phyloP scores from a whole-genome alignment of 2,329 filamentous ascomycete species.

The Moelleriella libera region DNA sequence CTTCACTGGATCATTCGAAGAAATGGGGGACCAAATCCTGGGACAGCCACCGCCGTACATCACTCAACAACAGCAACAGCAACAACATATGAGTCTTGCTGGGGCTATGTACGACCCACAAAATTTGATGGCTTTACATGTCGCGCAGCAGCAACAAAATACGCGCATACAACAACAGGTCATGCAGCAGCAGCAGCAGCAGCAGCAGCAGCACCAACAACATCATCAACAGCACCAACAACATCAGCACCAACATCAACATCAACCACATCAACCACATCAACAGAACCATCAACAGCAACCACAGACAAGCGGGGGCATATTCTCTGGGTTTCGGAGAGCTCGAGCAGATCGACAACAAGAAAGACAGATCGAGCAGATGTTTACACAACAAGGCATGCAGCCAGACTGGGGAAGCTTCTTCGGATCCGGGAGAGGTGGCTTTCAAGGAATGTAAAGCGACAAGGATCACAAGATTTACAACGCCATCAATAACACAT shows the following conservation, averaged over 20 bases:
- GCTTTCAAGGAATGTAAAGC: constrained; percentile 26
- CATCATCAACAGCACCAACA: constrained; percentile 7
- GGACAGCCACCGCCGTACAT: constrained; percentile 59
- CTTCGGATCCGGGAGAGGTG: constrained; percentile 27
- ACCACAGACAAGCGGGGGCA: constrained; percentile 13
- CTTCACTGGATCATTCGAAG: constrained; percentile 40
- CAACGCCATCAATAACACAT: constrained; percentile 6
- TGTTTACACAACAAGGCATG: constrained; percentile 32
- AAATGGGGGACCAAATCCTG: constrained; percentile 61
- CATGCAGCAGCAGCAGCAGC: constrained; percentile 7
- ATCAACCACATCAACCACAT: constrained; percentile 5
- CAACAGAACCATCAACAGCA: constrained; percentile 8
- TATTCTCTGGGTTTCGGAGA: constrained; percentile 12
- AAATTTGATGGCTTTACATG: constrained; percentile 25
- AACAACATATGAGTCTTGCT: constrained; percentile 24
- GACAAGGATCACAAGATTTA: constrained; percentile 8
- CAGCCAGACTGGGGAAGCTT: constrained; percentile 31
- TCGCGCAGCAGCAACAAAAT: constrained; percentile 7
- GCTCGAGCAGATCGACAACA: constrained; percentile 13
- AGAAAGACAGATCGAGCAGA: constrained; percentile 31
- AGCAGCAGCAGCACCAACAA: constrained; percentile 4
- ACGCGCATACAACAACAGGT: constrained; percentile 5
- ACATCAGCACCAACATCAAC: constrained; percentile 8
- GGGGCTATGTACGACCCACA: constrained; percentile 29
- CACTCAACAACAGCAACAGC: constrained; percentile 31